A percentile compares a stretch with the other conserved stretches of the same genome.
Conservation (phyloP, 2,329 filamentous ascomycete genomes). For the Nakataea oryzae region DNA sequence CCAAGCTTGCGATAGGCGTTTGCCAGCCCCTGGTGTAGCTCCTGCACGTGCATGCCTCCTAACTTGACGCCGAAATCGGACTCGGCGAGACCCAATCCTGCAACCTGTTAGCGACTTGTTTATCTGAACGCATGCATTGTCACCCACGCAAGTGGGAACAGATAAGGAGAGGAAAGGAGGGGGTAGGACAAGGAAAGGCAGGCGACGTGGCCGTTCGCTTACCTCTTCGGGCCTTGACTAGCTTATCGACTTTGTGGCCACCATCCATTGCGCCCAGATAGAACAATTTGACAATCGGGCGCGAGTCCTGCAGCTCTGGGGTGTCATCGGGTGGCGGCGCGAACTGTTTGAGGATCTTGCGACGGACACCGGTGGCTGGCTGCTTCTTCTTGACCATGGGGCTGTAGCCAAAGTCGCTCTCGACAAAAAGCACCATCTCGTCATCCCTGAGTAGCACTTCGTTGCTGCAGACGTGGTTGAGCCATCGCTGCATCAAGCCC, state of each 20-base stretch:
- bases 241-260: constrained; percentile 90
- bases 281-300: constrained; percentile 88
- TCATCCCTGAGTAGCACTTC: constrained; percentile 91
- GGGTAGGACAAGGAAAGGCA: neutral
- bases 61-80: constrained; percentile 90
- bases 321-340: constrained; percentile 95
- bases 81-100: constrained; percentile 83
- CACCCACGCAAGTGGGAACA: neutral
- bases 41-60: constrained; percentile 75
- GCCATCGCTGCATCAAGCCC: constrained; percentile 81
- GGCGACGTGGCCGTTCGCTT: constrained; percentile 19
- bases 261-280: constrained; percentile 93
- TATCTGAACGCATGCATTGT: neutral
- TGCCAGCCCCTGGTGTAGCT: constrained; percentile 77
- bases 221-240: constrained; percentile 90
- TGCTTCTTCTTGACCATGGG: constrained; percentile 93
- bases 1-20: constrained; percentile 93
- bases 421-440: constrained; percentile 97
- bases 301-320: constrained; percentile 80
- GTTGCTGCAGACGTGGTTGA: constrained; percentile 86
- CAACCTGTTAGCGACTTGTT: constrained; percentile 2
- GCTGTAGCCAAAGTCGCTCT: constrained; percentile 97
- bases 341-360: constrained; percentile 97
- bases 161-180: neutral
- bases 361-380: constrained; percentile 85